A percentile compares a stretch with the other conserved stretches of the same genome.
These are phyloP conservation scores for Pythium phragmiticola DNA, from an alignment of 352 stramenopile genomes.

Conservation along the genomic window DNA sequence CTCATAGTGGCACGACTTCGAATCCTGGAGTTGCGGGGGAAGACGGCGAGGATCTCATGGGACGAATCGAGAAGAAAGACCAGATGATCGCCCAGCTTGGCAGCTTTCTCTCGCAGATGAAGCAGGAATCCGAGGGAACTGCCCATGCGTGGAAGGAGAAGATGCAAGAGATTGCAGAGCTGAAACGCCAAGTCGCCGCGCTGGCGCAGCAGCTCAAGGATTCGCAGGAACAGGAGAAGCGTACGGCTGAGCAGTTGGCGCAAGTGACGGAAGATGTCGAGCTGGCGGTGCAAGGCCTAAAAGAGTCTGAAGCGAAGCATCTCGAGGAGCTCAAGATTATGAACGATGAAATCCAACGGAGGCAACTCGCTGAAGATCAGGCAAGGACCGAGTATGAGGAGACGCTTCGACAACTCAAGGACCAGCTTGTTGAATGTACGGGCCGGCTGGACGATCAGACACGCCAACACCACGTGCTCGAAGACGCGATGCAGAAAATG, in stretches of 20 bases:
- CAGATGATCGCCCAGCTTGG: constrained; percentile 68
- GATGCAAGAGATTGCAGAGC: constrained; percentile 47
- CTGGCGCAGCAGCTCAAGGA: constrained; percentile 40
- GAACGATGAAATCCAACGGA: constrained; percentile 57
- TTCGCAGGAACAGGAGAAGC: constrained; percentile 35
- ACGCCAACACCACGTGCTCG: constrained; percentile 7
- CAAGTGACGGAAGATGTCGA: constrained; percentile 42
- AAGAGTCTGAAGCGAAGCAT: constrained; percentile 37
- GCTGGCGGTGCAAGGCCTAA: constrained; percentile 28
- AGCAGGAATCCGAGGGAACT: constrained; percentile 66
- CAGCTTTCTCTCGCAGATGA: constrained; percentile 69
- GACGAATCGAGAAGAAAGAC: constrained; percentile 54
- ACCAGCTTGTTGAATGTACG: constrained; percentile 33
- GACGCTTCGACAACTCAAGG: constrained; percentile 27
- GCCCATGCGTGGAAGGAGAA: constrained; percentile 61
- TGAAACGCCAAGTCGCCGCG: constrained; percentile 39
- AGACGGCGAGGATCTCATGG: constrained; percentile 23
- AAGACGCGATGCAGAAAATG: constrained; percentile 29
- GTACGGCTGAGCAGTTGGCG: constrained; percentile 33
- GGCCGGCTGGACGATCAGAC: constrained; percentile 30
- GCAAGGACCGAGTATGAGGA: constrained; percentile 40
- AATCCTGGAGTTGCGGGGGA: not conserved
- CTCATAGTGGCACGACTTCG: not conserved
- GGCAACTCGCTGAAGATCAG: constrained; percentile 35
- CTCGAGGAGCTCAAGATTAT: constrained; percentile 56